A percentile compares a stretch with the other conserved stretches of the same genome.
phyloP scores from a whole-genome alignment of 2,329 filamentous ascomycete genomes.

The Dothistroma septosporum region DNA sequence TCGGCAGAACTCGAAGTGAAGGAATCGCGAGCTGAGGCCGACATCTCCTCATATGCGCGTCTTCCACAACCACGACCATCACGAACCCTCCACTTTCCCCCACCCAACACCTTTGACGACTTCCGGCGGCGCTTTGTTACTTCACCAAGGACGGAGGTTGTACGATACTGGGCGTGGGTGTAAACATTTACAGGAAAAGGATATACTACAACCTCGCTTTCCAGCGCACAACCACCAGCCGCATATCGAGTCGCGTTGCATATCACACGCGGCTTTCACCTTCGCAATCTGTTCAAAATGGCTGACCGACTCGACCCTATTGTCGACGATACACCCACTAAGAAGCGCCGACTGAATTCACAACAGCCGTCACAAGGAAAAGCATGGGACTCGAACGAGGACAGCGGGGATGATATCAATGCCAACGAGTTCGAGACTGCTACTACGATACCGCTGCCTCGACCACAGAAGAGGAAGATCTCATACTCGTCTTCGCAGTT shows the following conservation, averaged over 20 bases:
- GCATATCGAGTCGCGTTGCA: not conserved
- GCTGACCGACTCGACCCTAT: slow-evolving; percentile 34
- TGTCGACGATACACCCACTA: slow-evolving; percentile 31
- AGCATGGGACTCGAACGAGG: slow-evolving; percentile 38
- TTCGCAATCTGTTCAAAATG: slow-evolving; percentile 17
- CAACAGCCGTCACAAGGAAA: slow-evolving; percentile 16
- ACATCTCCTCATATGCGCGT: not conserved
- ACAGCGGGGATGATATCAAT: slow-evolving; percentile 48
- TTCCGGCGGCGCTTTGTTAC: not conserved
- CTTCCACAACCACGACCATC: not conserved
- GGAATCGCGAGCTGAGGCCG: not conserved
- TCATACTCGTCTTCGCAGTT: slow-evolving; percentile 21
- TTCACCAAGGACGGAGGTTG: not conserved
- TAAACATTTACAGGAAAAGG: not conserved
- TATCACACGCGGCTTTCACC: slow-evolving; percentile 3
- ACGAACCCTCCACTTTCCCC: not conserved
- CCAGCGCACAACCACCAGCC: slow-evolving; percentile 3
- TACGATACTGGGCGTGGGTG: not conserved
- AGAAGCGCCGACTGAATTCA: slow-evolving; percentile 32
- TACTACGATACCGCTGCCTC: slow-evolving; percentile 33
- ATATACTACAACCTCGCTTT: slow-evolving; percentile 1
- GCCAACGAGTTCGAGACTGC: slow-evolving; percentile 50
- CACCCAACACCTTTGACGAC: not conserved
- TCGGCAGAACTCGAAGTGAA: not conserved
- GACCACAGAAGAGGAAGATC: slow-evolving; percentile 25